Conservation (phyloP, 2,329 filamentous ascomycete species). For the Plenodomus tracheiphilus region DNA sequence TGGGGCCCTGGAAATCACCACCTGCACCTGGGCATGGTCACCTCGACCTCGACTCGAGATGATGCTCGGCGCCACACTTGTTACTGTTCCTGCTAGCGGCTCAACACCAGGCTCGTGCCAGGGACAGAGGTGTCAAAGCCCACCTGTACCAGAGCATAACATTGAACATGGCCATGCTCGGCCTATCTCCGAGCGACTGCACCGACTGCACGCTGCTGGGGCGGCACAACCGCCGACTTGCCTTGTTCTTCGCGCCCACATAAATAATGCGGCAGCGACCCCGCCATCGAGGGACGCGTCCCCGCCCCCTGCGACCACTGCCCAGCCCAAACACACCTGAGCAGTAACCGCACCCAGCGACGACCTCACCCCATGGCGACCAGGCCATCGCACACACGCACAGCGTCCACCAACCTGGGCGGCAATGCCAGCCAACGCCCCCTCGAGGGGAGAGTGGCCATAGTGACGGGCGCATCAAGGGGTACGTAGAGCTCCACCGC, state of each 20-base stretch:
- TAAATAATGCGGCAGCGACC: conserved; percentile 14
- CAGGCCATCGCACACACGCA: conserved; percentile 40
- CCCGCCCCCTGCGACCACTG: neutral
- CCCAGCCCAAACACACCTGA: neutral
- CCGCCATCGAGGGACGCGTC: no score
- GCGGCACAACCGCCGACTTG: conserved; percentile 22
- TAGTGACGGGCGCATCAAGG: conserved; percentile 79
- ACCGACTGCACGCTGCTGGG: conserved; percentile 2
- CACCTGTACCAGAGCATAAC: no score
- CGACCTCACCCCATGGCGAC: conserved; percentile 36
- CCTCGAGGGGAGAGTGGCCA: conserved; percentile 72
- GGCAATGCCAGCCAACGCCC: conserved; percentile 38
- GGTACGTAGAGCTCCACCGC: conserved; percentile 52
- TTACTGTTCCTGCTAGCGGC: neutral
- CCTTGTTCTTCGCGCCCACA: conserved; percentile 23
- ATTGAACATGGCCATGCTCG: conserved; percentile 1
- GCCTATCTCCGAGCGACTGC: conserved; percentile 2
- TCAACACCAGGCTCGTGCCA: neutral
- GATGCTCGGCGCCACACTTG: no score
- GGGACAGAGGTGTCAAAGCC: no score
- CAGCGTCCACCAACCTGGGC: conserved; percentile 46
- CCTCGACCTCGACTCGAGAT: no score
- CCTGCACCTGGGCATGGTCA: no score
- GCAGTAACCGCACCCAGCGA: neutral
- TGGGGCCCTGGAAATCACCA: neutral